Base-by-base conservation (phyloP, 2,329 filamentous ascomycete species). In the Chaetomiaceae sp. region DNA sequence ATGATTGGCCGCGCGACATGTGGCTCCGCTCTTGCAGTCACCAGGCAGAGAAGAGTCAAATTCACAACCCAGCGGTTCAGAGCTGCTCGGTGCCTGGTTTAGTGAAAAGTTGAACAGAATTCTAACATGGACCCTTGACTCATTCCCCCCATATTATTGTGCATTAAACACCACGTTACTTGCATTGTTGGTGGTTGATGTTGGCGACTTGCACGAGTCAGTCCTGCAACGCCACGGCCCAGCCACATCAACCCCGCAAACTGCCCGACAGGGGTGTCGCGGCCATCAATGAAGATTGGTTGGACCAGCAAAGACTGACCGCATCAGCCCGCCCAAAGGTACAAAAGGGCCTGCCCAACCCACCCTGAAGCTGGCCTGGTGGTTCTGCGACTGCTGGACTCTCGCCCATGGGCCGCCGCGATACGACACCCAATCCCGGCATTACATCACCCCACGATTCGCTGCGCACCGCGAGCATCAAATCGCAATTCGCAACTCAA, bases 281-380 rank as follows among this genome's bases (percentile, higher is more conserved):
- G 27, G 8, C 20, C 53, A 6, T 51, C 41, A 35, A 44, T 45
- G 17, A 37, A 42, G 33, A 58, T 51, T 56, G 55, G 49, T 44
- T 50, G 45, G 47, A 39, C 38, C n/a, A 19, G 43, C 23, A 21
- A 42, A 12, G 35, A 46, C 39, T 35, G 40, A 41, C 25, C 53
- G 40, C 42, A 38, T 47, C 45, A 44, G 48, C 17, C 33, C 27
- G 38, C 21, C 40, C 1, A 39, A 46, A 66, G 63, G 64, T 68
- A 68, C 65, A 67, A 67, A 68, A 68, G 59, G 64, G 56, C 55
- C 56, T 53, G 58, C 58, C 59, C 63, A 60, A 63, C 66, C 65
- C 62, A 61, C 60, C 57, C 57, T 49, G 59, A 47, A 55, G 55
- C 55, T 49, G 55, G 60, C 54, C 55, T 51, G 48, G 49, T 57